Conservation (phyloP, 2,329 filamentous ascomycete genomes). For the Venturia pyrina region DNA sequence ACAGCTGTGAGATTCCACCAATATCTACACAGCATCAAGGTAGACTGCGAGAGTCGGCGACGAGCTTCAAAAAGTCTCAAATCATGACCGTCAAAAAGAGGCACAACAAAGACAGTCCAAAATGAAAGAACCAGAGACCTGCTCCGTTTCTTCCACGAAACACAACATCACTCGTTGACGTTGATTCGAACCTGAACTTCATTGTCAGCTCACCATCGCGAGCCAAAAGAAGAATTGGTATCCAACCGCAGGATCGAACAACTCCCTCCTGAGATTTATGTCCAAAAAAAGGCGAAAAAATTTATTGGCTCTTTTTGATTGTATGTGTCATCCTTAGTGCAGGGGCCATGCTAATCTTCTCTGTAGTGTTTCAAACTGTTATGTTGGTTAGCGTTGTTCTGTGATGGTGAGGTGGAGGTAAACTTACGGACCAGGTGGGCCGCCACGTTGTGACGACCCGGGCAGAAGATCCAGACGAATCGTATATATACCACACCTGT, state of each 20-base stretch:
- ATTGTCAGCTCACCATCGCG: not conserved
- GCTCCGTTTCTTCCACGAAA: not conserved
- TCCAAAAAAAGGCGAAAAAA: conserved; percentile 42
- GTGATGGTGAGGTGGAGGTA: not conserved
- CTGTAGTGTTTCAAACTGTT: not conserved
- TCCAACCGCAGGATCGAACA: not conserved
- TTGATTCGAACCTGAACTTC: not conserved
- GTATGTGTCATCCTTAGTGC: conserved; percentile 91
- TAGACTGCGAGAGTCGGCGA: too few relatives aligned
- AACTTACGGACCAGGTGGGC: not conserved
- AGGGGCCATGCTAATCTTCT: conserved; percentile 47
- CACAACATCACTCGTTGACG: not conserved
- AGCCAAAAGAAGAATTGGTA: not conserved
- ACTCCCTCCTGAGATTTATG: not conserved
- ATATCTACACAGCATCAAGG: too few relatives aligned
- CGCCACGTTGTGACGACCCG: not conserved
- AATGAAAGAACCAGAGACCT: not conserved
- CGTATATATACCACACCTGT: not conserved
- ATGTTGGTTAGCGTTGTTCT: not conserved
- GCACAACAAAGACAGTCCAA: not conserved
- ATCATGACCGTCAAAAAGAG: not conserved
- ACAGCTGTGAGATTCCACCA: too few relatives aligned
- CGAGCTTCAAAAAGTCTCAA: not conserved
- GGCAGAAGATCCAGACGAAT: not conserved
- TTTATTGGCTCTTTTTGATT: conserved; percentile 55